Evolutionary conservation across 2,329 filamentous ascomycete species (phyloP).

Genomic region (Coleophoma cylindrospora): DNA sequence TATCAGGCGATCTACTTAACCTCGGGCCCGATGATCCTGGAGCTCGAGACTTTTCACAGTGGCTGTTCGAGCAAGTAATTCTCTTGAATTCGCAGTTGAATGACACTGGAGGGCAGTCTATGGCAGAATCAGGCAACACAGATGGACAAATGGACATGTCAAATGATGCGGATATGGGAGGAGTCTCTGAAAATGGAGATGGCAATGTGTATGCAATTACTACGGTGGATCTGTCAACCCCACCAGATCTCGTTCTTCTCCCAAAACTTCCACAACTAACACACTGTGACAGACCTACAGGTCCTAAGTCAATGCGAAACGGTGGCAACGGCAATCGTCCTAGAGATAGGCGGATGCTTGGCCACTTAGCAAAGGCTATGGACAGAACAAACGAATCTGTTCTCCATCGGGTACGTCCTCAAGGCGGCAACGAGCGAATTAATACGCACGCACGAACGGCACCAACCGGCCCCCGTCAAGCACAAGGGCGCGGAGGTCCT

Average conservation of each 20-base stretch:
- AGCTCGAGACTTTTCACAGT: constrained; percentile 78
- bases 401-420: constrained; percentile 74
- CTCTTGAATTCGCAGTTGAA: constrained; percentile 59
- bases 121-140: constrained; percentile 18
- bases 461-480: constrained; percentile 64
- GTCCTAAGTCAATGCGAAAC: constrained; percentile 91
- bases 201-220: constrained; percentile 50
- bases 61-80: constrained; percentile 89
- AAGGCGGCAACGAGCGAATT: constrained; percentile 71
- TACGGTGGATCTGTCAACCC: constrained; percentile 5
- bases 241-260: constrained; percentile 5
- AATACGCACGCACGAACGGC: constrained; percentile 69
- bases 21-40: constrained; percentile 78
- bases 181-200: constrained; percentile 19
- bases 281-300: constrained; percentile 65
- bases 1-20: constrained; percentile 80
- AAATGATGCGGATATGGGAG: constrained; percentile 66
- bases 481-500: constrained; percentile 25
- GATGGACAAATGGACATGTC: constrained; percentile 56
- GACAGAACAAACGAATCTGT: constrained; percentile 71
- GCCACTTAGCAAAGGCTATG: constrained; percentile 78
- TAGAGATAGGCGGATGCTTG: constrained; percentile 77
- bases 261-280: constrained; percentile 33
- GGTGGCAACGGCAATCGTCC: constrained; percentile 42
- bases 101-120: constrained; percentile 30